Conservation (phyloP, 164 flowering plant species). For the Macadamia tetraphylla region DNA sequence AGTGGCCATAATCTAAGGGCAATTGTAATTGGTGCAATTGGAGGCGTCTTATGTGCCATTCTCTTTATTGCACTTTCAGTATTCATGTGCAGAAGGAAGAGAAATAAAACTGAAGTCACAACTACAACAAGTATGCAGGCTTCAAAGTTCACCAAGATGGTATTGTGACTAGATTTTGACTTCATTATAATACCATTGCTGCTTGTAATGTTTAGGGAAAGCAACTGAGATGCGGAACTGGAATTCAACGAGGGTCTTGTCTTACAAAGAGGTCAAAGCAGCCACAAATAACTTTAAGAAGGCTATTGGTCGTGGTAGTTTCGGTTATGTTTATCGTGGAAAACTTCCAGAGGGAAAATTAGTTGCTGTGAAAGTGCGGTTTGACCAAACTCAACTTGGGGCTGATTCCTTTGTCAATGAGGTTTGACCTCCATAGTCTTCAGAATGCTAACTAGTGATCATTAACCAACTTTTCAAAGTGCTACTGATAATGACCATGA, state of each 20-base stretch:
- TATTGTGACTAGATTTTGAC: constrained; percentile 1
- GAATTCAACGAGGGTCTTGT: constrained; percentile 56
- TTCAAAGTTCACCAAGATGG: background rate
- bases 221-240: constrained; percentile 45
- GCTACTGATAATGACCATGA: too few relatives aligned
- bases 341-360: constrained; percentile 66
- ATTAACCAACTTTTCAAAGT: too few relatives aligned
- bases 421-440: constrained; percentile 31
- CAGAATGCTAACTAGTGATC: too few relatives aligned
- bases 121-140: constrained; percentile 33
- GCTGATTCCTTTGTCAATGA: constrained; percentile 84
- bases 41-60: constrained; percentile 39
- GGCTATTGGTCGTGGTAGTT: constrained; percentile 76
- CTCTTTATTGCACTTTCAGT: constrained; percentile 26
- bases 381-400: constrained; percentile 67
- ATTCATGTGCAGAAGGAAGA: constrained; percentile 36
- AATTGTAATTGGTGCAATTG: constrained; percentile 40
- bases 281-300: constrained; percentile 81
- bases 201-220: constrained; percentile 24
- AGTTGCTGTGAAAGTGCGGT: constrained; percentile 85
- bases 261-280: constrained; percentile 69
- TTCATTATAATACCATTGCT: constrained; percentile 1
- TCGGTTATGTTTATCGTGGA: constrained; percentile 83
- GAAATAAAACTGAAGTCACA: constrained; percentile 23
- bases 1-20: constrained; percentile 25